Base-by-base conservation (phyloP, 1,284 basidiomycete genomes). In the Tilletia indica region DNA sequence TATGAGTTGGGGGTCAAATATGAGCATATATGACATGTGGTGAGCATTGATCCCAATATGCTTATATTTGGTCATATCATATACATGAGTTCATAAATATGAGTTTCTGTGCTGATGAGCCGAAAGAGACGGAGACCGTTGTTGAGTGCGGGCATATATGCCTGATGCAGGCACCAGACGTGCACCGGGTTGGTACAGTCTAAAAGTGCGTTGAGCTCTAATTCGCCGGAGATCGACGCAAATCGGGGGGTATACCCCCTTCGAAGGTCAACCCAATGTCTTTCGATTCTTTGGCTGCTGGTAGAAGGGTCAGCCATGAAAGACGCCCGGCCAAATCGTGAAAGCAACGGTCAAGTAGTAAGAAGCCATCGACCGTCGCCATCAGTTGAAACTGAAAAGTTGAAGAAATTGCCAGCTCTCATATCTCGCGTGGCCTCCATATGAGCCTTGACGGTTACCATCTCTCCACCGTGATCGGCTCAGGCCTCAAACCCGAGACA, bases 391-490 rank as follows among this genome's bases (percentile, higher is more conserved):
- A 31, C 25, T 31, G 25, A 31, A 31, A 31, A 2, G 25, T 31
- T 31, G 42, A 1, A 9, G 42, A 9, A 45, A 8, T 45, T 45
- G 42, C 42, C 9, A 45, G 14, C 25, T 31, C 25, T 19, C 58
- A 64, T 31, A 11, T 84, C 85, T 3, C 73, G 64, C 3, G 68
- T 34, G 21, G 69, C 68, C 68, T 85, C 83, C 81, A 86, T 85
- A 34, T 63, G 75, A 2, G 56, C 63, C 19, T 82, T 83, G 2
- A 85, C 82, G 3, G 68, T 66, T 3, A 82, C 31, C 67, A 87
- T 87, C 72, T 87, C 86, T 2, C 83, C 79, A 19, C 86, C 86
- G 42, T 84, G 74, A 76, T 87, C 86, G 21, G 84, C 86, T 48
- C 85, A 72, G 0, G 25, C 25, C 25, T 31, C 25, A 31, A 2